Base-by-base conservation (phyloP, 2,329 filamentous ascomycete genomes). In the Alternaria brassicae region DNA sequence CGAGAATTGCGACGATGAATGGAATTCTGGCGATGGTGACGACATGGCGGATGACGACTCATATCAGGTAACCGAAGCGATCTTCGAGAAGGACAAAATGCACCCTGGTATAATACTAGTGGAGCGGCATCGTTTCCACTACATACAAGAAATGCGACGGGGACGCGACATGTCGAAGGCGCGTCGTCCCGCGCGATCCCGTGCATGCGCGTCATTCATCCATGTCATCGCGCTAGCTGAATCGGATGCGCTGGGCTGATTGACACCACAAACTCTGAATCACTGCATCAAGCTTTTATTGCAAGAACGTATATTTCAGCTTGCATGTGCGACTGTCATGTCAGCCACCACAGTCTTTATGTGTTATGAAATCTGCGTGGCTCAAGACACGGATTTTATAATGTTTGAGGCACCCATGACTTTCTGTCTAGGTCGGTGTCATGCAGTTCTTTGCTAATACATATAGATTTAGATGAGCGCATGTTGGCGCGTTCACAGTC, bases 1-100 rank as follows among this genome's bases (percentile, higher is more conserved):
- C 45, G 79, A 80, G 41, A 80, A 70, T 13, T 81, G 80, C 32
- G 82, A 84, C 4, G 82, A 84, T 3, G 82, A 84, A 23, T 76
- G 68, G 55, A 81, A 70, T 56, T 81, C 83, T 8, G 78, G 78
- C 52, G 80, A 79, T 13, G 82, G 81, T 10, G 83, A 84, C 48
- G 83, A 84, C 79, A 81, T 81, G 12, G 25, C 65, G 50, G 27
- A 21, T 53, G 36, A 36, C 17, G 17, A 17, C 25, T 51, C 23
- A 41, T 41, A 6, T 62, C 42, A 72, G 36, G 37, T 13, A 3
- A 13, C 6, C 8, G 15, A 39, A 1, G 2, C 19, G 12, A 10
- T 25, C 25, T 27, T 27, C 1, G 3, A 19, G 6, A 51, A 39
- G 21, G 19, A n/a, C n/a, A 28, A 6, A 5, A 15, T 8, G 12